Conservation (phyloP, 345 rosid species). For the Bruguiera parviflora region DNA sequence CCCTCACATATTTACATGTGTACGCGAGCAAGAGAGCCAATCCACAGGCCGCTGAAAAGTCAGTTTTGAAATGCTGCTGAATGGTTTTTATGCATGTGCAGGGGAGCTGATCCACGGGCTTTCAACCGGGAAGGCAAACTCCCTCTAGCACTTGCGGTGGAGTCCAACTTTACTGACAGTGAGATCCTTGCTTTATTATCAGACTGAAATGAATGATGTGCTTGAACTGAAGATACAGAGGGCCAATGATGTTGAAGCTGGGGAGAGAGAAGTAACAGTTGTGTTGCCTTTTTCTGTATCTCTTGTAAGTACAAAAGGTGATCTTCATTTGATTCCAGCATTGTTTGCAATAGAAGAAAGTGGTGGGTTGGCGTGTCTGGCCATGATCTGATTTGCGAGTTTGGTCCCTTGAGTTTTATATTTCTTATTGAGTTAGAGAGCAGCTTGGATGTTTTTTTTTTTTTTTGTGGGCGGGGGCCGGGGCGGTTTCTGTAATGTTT, state of each 20-base stretch:
- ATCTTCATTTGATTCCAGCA: conserved; percentile 20
- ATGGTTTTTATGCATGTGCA: conserved; percentile 28
- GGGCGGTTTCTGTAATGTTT: conserved; percentile 20
- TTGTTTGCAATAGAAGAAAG: conserved; percentile 25
- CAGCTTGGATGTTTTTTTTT: conserved; percentile 20
- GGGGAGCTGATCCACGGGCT: conserved; percentile 83
- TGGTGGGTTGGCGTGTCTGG: conserved; percentile 42
- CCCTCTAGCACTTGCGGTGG: conserved; percentile 56
- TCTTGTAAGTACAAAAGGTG: conserved; percentile 20
- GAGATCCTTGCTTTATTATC: conserved; percentile 68
- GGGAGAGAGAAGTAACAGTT: conserved; percentile 19
- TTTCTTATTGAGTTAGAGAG: conserved; percentile 13
- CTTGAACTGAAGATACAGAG: background rate
- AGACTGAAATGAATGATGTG: conserved; percentile 51
- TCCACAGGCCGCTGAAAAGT: too few species aligned
- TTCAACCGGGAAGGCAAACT: conserved; percentile 60
- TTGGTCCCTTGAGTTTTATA: conserved; percentile 18
- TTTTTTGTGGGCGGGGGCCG: background rate
- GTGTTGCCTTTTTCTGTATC: conserved; percentile 26
- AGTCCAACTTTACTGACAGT: conserved; percentile 49
- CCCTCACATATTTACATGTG: too few species aligned
- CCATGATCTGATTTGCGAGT: conserved; percentile 30
- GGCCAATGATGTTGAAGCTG: conserved; percentile 18
- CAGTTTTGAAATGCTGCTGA: background rate
- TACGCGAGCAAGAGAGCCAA: too few species aligned